phyloP scores from a whole-genome alignment of 257 asterid species.

The Jasminum sambac region DNA sequence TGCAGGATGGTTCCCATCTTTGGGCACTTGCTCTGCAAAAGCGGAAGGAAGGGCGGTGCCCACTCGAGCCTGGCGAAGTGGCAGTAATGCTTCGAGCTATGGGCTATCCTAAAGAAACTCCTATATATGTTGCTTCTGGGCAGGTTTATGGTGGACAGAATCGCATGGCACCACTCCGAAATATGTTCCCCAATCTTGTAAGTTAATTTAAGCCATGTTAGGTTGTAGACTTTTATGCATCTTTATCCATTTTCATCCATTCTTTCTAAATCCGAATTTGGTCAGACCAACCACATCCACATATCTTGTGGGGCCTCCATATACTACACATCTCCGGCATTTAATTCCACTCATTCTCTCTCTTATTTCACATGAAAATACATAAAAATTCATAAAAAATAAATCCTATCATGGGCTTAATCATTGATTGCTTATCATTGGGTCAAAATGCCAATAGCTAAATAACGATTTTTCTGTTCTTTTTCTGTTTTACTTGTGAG shows the following conservation, averaged over 20 bases:
- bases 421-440: not conserved
- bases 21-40: constrained; percentile 97
- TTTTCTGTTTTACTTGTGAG: not conserved
- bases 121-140: constrained; percentile 98
- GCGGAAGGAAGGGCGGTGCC: constrained; percentile 99
- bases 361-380: too few species aligned
- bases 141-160: constrained; percentile 99
- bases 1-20: constrained; percentile 97
- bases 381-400: too few species aligned
- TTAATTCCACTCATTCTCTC: too few species aligned
- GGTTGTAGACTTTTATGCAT: too few species aligned
- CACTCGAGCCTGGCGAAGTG: constrained; percentile 99
- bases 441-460: not conserved
- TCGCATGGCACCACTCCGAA: constrained; percentile 98
- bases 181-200: constrained; percentile 98
- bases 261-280: too few species aligned
- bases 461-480: not conserved
- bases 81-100: constrained; percentile 98
- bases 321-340: too few species aligned
- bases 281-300: too few species aligned
- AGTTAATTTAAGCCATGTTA: constrained; percentile 35
- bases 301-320: too few species aligned
- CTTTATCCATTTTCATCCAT: too few species aligned
- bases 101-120: constrained; percentile 99
- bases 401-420: too few species aligned